Base-by-base conservation (phyloP, 2,329 filamentous ascomycete genomes). In the Zymoseptoria crescenta region DNA sequence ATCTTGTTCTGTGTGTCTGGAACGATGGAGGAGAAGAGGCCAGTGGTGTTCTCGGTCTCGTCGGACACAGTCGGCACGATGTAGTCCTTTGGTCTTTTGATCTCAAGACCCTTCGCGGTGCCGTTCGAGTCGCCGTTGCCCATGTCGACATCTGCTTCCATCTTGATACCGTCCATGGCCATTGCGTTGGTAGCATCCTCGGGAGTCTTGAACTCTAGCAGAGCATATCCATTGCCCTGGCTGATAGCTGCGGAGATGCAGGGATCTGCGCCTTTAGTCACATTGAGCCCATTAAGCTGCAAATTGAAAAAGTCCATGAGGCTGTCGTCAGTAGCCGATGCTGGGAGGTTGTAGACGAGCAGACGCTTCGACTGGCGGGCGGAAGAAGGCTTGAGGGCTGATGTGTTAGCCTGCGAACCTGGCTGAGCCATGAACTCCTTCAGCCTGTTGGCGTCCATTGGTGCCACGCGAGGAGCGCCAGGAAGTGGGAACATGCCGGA, bases 401-500 rank as follows among this genome's bases (percentile, higher is more conserved):
- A 83, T 67, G 84, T 90, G 62, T 84, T 87, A 30, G 80, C 80
- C 77, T 70, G 86, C 57, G 87, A 87, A 57, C 84, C 85, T 13
- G 93, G 89, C 72, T 95, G 91, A 73, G 89, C 92, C 85, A 96
- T 95, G 74, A 99, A 96, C 21, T 93, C 91, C 74, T 96, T 91
- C 53, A 99, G 82, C 74, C 93, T 93, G 69, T 85, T 89, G 16
- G 93, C 92, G 68, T 99, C 94, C 87, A 97, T 94, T 35, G 91
- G 88, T 71, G 96, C 92, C 74, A 96, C 91, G 67, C 94, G 86
- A 57, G 94, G 94, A 62, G 94, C 94, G 65, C 94, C 94, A 3
- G 94, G 94, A 52, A 99, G 84, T 61, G 95, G 92, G 79, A 99
- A 99, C 94, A 99, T 96, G 79, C 93, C 85, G 2, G 95, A 99